Percentiles rank a stretch among this genome's conserved stretches.
Conservation (phyloP, 805 yeast species). For the Blastobotrys americana region DNA sequence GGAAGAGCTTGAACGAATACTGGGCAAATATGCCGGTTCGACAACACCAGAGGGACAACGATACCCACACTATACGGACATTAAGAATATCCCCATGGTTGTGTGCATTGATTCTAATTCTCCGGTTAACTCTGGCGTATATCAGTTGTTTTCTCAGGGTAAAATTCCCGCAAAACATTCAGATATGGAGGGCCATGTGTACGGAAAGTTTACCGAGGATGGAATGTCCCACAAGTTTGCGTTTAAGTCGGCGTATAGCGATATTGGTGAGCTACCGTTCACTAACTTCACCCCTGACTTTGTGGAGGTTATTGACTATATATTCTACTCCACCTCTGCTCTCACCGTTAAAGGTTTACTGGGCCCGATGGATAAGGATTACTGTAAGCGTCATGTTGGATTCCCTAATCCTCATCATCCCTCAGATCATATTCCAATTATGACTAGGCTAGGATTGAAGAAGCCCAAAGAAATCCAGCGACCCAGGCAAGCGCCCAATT, state of each 20-base stretch:
- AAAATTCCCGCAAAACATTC: slow-evolving; percentile 59
- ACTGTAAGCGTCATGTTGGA: slow-evolving; percentile 72
- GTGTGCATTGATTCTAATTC: slow-evolving; percentile 97
- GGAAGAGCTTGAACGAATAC: slow-evolving; percentile 71
- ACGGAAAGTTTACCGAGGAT: slow-evolving; percentile 81
- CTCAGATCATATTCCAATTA: slow-evolving; percentile 87
- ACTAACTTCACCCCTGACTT: slow-evolving; percentile 92
- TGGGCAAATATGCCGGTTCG: slow-evolving; percentile 39
- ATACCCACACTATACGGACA: slow-evolving; percentile 35
- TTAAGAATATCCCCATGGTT: slow-evolving; percentile 59
- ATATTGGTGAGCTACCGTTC: slow-evolving; percentile 84
- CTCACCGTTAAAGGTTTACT: slow-evolving; percentile 77
- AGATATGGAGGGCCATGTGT: slow-evolving; percentile 80
- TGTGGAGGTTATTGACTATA: slow-evolving; percentile 88
- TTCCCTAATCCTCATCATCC: slow-evolving; percentile 92
- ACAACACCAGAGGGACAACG: slow-evolving; percentile 28
- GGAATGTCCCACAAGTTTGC: slow-evolving; percentile 79
- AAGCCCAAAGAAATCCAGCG: slow-evolving; percentile 20
- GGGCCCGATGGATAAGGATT: slow-evolving; percentile 76
- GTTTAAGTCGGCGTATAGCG: slow-evolving; percentile 76
- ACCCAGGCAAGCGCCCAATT: slow-evolving; percentile 18
- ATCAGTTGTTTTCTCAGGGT: slow-evolving; percentile 80
- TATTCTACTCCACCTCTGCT: slow-evolving; percentile 85
- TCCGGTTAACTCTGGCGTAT: slow-evolving; percentile 79
- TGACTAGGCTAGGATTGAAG: slow-evolving; percentile 65